These are phyloP conservation scores for Stentor roeselii DNA, from an alignment of 73 alveolate species.

Conservation along the genomic window DNA sequence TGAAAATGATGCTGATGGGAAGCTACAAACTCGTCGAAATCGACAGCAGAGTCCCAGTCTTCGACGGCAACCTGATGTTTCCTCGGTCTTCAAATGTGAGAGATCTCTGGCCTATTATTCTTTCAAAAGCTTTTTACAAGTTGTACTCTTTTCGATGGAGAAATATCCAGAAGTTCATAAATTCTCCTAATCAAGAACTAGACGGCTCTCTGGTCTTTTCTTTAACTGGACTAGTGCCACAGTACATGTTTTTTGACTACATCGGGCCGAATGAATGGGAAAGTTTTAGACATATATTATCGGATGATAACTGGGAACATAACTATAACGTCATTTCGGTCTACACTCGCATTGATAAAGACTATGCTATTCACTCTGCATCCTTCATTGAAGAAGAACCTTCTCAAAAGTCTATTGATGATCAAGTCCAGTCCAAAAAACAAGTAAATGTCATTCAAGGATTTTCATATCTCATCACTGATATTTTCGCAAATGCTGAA, in stretches of 20 bases:
- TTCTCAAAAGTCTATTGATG: background rate
- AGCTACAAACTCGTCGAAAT: constrained; percentile 90
- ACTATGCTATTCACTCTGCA: constrained; percentile 27
- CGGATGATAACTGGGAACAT: constrained; percentile 33
- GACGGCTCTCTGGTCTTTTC: constrained; percentile 92
- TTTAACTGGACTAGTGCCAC: constrained; percentile 95
- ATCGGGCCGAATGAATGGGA: constrained; percentile 28
- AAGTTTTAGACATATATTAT: constrained; percentile 28
- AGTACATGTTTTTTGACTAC: constrained; percentile 66
- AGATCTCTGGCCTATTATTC: constrained; percentile 93
- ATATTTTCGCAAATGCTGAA: background rate
- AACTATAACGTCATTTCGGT: constrained; percentile 33
- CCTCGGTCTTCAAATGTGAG: constrained; percentile 81
- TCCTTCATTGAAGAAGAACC: constrained; percentile 7
- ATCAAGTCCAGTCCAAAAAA: background rate
- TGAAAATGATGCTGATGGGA: constrained; percentile 90
- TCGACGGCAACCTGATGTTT: constrained; percentile 77
- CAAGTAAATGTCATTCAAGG: constrained; percentile 6
- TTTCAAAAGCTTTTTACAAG: constrained; percentile 89
- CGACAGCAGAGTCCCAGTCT: constrained; percentile 93
- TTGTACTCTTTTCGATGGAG: constrained; percentile 82
- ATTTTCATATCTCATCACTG: constrained; percentile 7
- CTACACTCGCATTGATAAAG: constrained; percentile 15
- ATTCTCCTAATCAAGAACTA: constrained; percentile 55
- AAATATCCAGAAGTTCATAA: constrained; percentile 43